Evolutionary conservation across 2,329 filamentous ascomycete genomes (phyloP), one percentile per base, ranked within the genome.

Genomic region (Ophiostoma perfectum): DNA sequence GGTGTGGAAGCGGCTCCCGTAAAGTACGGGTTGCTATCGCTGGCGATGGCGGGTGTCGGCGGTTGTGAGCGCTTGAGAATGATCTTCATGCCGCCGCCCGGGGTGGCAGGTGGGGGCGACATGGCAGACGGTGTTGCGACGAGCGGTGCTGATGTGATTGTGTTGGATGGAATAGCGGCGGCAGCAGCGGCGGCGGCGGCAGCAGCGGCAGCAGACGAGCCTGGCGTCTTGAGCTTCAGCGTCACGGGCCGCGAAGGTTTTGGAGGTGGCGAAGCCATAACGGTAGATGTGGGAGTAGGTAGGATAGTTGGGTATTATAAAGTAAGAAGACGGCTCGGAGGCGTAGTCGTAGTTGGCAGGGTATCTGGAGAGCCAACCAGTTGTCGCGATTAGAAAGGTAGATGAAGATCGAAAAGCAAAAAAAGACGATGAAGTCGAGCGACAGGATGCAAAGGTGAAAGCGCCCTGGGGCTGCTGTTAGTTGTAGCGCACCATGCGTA

Each of bases 31-130:
- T 62, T 18, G 60, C 67, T 78, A 47, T 77, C 65, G 65, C 75
- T 72, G 68, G 74, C 69, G 69, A 55, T 73, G 47, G 73, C 72
- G 11, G 75, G 79, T 74, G 72, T 75, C 16, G 70, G 74, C 69
- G 74, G 74, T 67, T 73, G 73, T 11, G 74, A 73, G 9, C 71
- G 67, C 11, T 73, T 75, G 45, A 76, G 65, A 41, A 73, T 74
- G 70, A 76, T 75, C 65, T 73, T 75, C 52, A 64, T 71, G 70
- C 71, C 52, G 65, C 73, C 68, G 45, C 66, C 66, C n/a, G 72
- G 68, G 8, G 72, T 72, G 1, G 70, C 69, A 3, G 70, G 70
- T 5, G 71, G 64, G 16, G 72, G 70, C 2, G 72, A 70, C 70
- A 73, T 72, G 66, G 71, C 71, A 2, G 65, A 52, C 1, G 69